A percentile compares a stretch with the other conserved stretches of the same genome.
Evolutionary conservation across 1,139 yeast genomes (phyloP).

Genomic region (Saccharomyces hybrid): DNA sequence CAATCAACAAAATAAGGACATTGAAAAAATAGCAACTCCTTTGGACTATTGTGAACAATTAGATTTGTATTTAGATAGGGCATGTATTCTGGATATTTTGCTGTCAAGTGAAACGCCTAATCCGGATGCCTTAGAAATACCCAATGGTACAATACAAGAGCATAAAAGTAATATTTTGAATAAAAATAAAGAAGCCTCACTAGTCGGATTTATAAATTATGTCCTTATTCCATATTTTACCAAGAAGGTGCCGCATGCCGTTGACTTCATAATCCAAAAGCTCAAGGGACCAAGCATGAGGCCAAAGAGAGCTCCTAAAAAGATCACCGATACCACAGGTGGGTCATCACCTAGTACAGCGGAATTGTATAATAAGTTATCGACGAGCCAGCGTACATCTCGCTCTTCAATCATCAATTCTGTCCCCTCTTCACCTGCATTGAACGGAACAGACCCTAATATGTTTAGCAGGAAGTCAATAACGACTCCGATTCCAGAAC

Average conservation of each 20-base stretch:
- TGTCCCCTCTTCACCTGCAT: neutral
- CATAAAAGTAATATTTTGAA: conserved; percentile 21
- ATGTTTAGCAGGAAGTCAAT: conserved; percentile 3
- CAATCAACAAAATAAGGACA: conserved; percentile 3
- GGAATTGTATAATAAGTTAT: neutral
- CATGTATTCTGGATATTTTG: conserved; percentile 50
- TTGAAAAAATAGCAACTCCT: neutral
- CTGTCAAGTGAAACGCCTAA: conserved; percentile 21
- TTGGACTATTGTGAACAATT: conserved; percentile 32
- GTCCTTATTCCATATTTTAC: conserved; percentile 50
- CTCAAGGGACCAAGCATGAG: conserved; percentile 43
- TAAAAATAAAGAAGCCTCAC: conserved; percentile 30
- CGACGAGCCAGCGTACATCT: neutral
- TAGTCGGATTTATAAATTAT: conserved; percentile 46
- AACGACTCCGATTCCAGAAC: conserved; percentile 5
- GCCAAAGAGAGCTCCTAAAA: conserved; percentile 15
- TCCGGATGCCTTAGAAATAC: neutral
- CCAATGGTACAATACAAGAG: conserved; percentile 14
- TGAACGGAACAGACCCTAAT: neutral
- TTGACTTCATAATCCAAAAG: conserved; percentile 42
- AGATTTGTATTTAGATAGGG: conserved; percentile 44
- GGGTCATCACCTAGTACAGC: conserved; percentile 1
- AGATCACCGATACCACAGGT: conserved; percentile 3
- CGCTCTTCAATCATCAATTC: neutral
- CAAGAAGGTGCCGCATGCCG: conserved; percentile 41